Conservation (phyloP, 78 protist genomes). For the Guillardia theta region DNA sequence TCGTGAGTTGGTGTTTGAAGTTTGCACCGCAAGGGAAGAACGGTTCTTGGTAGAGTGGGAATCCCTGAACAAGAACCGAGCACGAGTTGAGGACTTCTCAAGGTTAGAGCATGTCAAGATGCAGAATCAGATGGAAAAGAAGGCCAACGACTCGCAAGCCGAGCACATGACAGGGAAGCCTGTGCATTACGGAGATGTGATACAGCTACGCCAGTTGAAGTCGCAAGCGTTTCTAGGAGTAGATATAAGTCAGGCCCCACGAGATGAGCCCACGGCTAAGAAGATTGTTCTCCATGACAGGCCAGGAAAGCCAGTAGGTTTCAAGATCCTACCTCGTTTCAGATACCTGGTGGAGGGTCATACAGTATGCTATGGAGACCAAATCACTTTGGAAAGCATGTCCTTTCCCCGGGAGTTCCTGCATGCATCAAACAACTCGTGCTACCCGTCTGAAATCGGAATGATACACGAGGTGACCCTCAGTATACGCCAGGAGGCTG, state of each 20-base stretch:
- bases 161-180: background rate
- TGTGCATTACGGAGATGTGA: background rate
- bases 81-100: background rate
- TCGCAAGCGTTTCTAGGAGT: background rate
- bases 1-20: background rate
- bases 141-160: background rate
- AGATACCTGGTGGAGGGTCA: background rate
- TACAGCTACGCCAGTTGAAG: background rate
- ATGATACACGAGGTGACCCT: background rate
- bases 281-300: background rate
- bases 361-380: background rate
- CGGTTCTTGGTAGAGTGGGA: background rate
- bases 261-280: background rate
- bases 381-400: background rate
- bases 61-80: background rate
- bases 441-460: background rate
- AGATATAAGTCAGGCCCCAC: background rate
- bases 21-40: background rate
- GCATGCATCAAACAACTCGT: background rate
- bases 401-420: background rate
- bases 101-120: background rate
- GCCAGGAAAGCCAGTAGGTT: background rate
- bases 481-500: background rate
- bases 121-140: background rate
- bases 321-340: background rate